phyloP scores from a whole-genome alignment of 1,139 yeast genomes.

The Spathaspora sp. region DNA sequence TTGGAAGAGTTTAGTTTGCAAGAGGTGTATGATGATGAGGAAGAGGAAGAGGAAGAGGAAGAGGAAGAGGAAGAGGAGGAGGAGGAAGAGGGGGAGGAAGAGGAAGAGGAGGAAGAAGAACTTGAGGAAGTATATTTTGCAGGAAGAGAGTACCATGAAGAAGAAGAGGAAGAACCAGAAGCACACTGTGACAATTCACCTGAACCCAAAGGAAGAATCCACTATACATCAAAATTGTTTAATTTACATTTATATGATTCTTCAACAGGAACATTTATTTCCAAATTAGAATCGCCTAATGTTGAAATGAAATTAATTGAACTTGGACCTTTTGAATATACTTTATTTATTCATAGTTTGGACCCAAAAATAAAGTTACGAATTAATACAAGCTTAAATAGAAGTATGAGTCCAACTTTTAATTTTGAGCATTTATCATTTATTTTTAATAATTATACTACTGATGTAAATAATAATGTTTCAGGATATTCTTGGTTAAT shows the following conservation, averaged over 20 bases:
- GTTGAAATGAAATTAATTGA: conserved; percentile 40
- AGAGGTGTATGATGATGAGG: conserved; percentile 12
- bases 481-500: conserved; percentile 62
- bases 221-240: conserved; percentile 16
- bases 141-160: not conserved
- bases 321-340: conserved; percentile 51
- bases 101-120: conserved; percentile 14
- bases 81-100: not conserved
- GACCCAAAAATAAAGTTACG: conserved; percentile 16
- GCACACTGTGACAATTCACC: not conserved
- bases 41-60: conserved; percentile 14
- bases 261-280: conserved; percentile 46
- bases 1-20: conserved; percentile 22
- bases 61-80: conserved; percentile 16
- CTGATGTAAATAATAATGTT: conserved; percentile 23
- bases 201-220: conserved; percentile 14
- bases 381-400: conserved; percentile 45
- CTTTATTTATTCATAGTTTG: conserved; percentile 40
- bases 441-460: conserved; percentile 56
- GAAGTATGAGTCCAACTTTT: conserved; percentile 64
- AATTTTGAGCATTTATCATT: conserved; percentile 58
- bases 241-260: conserved; percentile 59
- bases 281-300: conserved; percentile 28
- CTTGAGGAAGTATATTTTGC: conserved; percentile 7
- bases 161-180: not conserved